Conservation (phyloP, 228 moss, liverwort and hornwort species). For the Sphagnum fallax region DNA sequence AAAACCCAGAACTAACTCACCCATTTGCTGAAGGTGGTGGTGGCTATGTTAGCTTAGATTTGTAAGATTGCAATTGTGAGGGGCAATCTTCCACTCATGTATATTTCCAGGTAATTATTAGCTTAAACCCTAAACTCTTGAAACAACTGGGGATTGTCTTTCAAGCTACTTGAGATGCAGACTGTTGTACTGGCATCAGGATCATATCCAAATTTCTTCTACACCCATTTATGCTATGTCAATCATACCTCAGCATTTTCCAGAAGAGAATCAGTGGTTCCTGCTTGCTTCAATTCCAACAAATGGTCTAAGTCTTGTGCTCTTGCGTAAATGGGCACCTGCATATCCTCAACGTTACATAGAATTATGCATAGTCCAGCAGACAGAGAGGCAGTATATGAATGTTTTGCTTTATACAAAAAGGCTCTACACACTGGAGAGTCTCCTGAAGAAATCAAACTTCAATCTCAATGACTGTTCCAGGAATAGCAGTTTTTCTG, state of each 20-base stretch:
- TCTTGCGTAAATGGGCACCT: slow-evolving; percentile 89
- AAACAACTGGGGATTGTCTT: not conserved
- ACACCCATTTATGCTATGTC: too few species aligned
- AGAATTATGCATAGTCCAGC: not conserved
- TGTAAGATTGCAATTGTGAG: too few species aligned
- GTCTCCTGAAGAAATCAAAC: too few species aligned
- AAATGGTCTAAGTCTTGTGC: slow-evolving; percentile 89
- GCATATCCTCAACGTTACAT: not conserved
- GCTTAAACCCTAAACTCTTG: too few species aligned
- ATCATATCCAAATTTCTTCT: too few species aligned
- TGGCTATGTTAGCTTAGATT: not conserved
- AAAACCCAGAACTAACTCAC: too few species aligned
- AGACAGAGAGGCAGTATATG: not conserved
- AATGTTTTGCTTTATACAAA: not conserved
- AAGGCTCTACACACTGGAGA: not conserved
- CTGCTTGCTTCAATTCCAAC: slow-evolving; percentile 75
- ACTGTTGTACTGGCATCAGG: not conserved
- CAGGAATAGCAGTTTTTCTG: too few species aligned
- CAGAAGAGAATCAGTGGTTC: slow-evolving; percentile 81
- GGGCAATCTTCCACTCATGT: too few species aligned
- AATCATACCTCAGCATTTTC: slow-evolving; percentile 82
- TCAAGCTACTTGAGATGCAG: not conserved
- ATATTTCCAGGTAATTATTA: too few species aligned
- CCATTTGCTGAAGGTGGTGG: too few species aligned
- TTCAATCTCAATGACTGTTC: too few species aligned